Base-by-base conservation (phyloP, 768 basidiomycete species). In the Boletus reticuloceps region DNA sequence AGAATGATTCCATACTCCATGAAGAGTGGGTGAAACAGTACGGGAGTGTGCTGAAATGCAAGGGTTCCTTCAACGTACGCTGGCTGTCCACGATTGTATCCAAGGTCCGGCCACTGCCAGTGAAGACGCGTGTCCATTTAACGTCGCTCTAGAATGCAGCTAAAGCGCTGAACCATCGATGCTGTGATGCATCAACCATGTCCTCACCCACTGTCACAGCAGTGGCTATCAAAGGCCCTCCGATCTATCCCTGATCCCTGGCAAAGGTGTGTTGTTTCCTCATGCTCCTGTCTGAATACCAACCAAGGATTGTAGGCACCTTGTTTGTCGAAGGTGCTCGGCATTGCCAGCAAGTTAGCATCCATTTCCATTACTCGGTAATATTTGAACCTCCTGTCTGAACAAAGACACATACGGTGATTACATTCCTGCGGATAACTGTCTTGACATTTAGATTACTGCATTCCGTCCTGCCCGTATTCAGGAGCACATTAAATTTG, bases 261-360 rank as follows among this genome's bases (percentile, higher is more conserved):
- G 50, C 2, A 13, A 44, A 36, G 55, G 58, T 51, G n/a, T 5
- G 29, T 22, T 22, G 1, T 22, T 11, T 49, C 61, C n/a, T 27
- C 17, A 11, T 13, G 29, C 1, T 31, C n/a, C 29, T 20, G 8
- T n/a, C 11, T 20, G 17, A 11, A 45, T 31, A 45, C 25, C 10
- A 17, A 46, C 38, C n/a, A 17, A 40, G 6, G 4, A 22, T 27
- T 16, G 16, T 43, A 52, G 56, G 59, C 42, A 6, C 52, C 5
- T 14, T 59, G 9, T 17, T 52, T 9, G 57, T 46, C 4, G 58
- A 61, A 43, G 58, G 58, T 10, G 39, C 70, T 12, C 63, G 70
- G 31, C 76, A 77, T 52, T 72, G 68, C 44, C 68, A 69, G n/a
- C 76, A 77, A 66, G 76, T 70, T 36, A 5, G 60, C 42, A 19